These are phyloP conservation scores for Aurifilum marmelostoma DNA, from an alignment of 2,329 filamentous ascomycete genomes.

Conservation along the genomic window DNA sequence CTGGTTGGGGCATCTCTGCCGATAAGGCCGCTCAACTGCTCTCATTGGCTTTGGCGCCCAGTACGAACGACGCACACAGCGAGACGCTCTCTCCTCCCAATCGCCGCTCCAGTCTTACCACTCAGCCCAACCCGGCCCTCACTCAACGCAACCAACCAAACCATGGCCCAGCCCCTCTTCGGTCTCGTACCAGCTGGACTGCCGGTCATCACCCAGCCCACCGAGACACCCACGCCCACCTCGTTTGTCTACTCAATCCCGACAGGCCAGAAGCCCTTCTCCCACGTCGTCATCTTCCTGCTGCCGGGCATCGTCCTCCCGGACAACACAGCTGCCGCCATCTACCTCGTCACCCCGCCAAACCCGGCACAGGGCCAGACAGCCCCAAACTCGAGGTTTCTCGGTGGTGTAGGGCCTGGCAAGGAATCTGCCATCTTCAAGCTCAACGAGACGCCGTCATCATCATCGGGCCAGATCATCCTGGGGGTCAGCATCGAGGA, in stretches of 20 bases:
- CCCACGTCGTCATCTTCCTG: constrained; percentile 87
- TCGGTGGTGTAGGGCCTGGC: constrained; percentile 85
- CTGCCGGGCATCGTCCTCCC: constrained; percentile 78
- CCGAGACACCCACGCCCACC: constrained; percentile 55
- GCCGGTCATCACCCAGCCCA: constrained; percentile 58
- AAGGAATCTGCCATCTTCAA: constrained; percentile 94
- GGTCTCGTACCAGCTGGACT: constrained; percentile 65
- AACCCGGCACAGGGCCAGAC: constrained; percentile 42
- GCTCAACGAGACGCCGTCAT: constrained; percentile 48
- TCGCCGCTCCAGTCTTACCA: too few species aligned
- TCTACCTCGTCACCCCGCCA: constrained; percentile 73
- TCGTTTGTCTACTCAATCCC: constrained; percentile 60
- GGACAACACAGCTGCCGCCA: constrained; percentile 77
- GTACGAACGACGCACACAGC: background rate
- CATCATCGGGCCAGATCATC: constrained; percentile 56
- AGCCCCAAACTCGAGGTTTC: constrained; percentile 71
- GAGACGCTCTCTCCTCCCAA: background rate
- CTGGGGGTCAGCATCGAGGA: constrained; percentile 85
- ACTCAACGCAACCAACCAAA: background rate
- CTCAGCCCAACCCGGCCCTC: too few species aligned
- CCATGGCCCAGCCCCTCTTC: constrained; percentile 54
- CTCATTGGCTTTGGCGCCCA: background rate
- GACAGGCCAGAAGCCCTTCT: constrained; percentile 59
- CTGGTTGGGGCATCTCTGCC: background rate
- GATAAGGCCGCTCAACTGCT: background rate